These are phyloP conservation scores for Kockiozyma suomiensis DNA, from an alignment of 805 yeast genomes.

Conservation along the genomic window DNA sequence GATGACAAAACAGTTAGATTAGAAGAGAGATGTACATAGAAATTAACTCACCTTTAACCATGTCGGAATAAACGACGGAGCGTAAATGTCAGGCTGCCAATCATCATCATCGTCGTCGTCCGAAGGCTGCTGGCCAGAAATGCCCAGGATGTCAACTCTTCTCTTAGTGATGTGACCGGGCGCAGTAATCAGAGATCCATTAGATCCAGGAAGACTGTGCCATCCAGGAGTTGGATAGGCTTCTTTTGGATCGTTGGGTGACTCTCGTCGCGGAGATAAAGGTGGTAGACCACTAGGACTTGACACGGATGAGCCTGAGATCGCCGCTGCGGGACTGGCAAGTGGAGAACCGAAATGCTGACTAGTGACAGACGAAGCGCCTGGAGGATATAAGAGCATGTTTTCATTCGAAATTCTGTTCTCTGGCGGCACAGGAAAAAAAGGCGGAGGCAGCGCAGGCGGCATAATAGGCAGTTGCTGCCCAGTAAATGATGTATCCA, in stretches of 20 bases:
- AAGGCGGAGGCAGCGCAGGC: background rate
- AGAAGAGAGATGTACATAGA: too few species aligned
- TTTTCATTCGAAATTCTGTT: background rate
- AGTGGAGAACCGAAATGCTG: background rate
- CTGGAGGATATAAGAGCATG: background rate
- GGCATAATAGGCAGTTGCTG: background rate
- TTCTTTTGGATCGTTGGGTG: background rate
- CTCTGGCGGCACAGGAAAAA: background rate
- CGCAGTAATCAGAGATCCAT: background rate
- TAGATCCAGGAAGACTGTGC: background rate
- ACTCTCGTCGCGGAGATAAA: background rate
- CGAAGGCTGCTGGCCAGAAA: background rate
- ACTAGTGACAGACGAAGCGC: background rate
- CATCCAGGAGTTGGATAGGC: background rate
- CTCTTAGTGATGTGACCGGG: background rate
- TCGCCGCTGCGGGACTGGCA: background rate
- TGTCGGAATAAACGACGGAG: slow-evolving; percentile 15
- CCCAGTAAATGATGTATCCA: background rate
- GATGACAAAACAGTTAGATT: too few species aligned
- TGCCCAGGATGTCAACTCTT: slow-evolving; percentile 5
- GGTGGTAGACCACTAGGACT: background rate
- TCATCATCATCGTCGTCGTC: slow-evolving; percentile 6
- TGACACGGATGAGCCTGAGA: background rate
- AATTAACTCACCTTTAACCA: slow-evolving; percentile 24
- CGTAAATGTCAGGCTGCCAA: slow-evolving; percentile 30